Percentiles rank a stretch among this genome's conserved stretches.
Conservation (phyloP, 169 alveolate genomes). For the Cryptosporidium xiaoi region DNA sequence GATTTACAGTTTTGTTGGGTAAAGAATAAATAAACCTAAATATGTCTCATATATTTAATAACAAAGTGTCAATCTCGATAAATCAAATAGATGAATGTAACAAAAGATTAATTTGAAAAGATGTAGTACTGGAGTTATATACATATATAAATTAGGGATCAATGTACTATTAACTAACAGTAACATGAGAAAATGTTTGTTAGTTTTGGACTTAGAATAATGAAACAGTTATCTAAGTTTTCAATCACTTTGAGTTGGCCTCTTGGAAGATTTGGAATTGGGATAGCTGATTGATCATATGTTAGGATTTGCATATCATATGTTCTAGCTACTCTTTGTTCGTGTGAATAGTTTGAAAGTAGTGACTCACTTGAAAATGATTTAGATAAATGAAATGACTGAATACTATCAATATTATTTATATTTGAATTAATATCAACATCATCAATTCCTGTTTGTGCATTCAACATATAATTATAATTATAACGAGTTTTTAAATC, state of each 20-base stretch:
- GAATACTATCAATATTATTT: too few relatives aligned
- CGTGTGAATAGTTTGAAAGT: constrained; percentile 1
- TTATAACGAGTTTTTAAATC: too few relatives aligned
- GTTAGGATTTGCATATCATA: constrained; percentile 70
- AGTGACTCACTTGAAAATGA: background rate
- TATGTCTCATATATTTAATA: background rate
- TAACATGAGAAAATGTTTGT: constrained; percentile 19
- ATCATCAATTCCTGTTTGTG: too few relatives aligned
- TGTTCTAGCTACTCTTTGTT: constrained; percentile 69
- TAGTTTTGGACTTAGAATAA: constrained; percentile 17
- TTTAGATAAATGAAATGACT: background rate
- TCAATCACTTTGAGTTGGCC: constrained; percentile 33
- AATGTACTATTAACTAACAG: background rate
- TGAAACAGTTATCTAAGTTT: constrained; percentile 22
- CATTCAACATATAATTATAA: too few relatives aligned
- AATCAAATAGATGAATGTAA: too few relatives aligned
- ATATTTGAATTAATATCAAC: too few relatives aligned
- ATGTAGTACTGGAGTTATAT: too few relatives aligned
- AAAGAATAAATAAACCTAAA: constrained; percentile 5
- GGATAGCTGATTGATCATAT: constrained; percentile 59
- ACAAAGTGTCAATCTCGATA: too few relatives aligned
- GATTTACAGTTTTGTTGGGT: constrained; percentile 76
- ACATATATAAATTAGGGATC: background rate
- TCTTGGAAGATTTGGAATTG: constrained; percentile 65
- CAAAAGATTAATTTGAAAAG: too few relatives aligned